Conservation (phyloP, 257 asterid genomes). For the Gynochthodes officinalis region DNA sequence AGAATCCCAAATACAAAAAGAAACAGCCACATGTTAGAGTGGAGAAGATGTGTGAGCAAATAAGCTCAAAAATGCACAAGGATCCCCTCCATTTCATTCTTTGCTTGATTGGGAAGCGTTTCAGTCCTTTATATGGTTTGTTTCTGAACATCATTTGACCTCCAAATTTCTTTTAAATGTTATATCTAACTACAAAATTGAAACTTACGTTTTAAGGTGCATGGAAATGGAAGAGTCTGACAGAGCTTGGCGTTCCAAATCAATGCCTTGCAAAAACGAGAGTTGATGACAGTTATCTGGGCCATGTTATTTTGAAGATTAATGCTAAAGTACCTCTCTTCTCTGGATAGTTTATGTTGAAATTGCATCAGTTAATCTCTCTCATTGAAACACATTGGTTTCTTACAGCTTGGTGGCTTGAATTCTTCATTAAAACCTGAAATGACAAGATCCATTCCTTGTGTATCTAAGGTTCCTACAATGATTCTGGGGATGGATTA, state of each 20-base stretch:
- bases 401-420: constrained; percentile 42
- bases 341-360: background rate
- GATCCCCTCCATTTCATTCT: constrained; percentile 45
- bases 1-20: constrained; percentile 31
- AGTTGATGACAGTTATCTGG: constrained; percentile 36
- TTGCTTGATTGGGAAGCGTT: constrained; percentile 40
- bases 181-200: background rate
- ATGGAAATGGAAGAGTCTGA: constrained; percentile 47
- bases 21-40: constrained; percentile 42
- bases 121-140: constrained; percentile 40
- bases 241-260: constrained; percentile 39
- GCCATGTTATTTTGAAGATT: constrained; percentile 40
- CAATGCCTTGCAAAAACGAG: constrained; percentile 40
- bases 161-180: background rate
- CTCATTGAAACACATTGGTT: background rate
- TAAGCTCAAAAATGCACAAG: constrained; percentile 26
- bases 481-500: constrained; percentile 44
- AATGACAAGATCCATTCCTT: constrained; percentile 27
- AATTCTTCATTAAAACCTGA: constrained; percentile 37
- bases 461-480: constrained; percentile 42
- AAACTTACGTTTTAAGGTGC: constrained; percentile 29
- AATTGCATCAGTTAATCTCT: background rate
- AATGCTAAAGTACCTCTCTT: constrained; percentile 32
- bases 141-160: background rate
- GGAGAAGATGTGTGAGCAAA: constrained; percentile 38